A percentile compares a stretch with the other conserved stretches of the same genome.
These are phyloP conservation scores for Eutypella sp. DNA, from an alignment of 2,329 filamentous ascomycete species.

Conservation along the genomic window DNA sequence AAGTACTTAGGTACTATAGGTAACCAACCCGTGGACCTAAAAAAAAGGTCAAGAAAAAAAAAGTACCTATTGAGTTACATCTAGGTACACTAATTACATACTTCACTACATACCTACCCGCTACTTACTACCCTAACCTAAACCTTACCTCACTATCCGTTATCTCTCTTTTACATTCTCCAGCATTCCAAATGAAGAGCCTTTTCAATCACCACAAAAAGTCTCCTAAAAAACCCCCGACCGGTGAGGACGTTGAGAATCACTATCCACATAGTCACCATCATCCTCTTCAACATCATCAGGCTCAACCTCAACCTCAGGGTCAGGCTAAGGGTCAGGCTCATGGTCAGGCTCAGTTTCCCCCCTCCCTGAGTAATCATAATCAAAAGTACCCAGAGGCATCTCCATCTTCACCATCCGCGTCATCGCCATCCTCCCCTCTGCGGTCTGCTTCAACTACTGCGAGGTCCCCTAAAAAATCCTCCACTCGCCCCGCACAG, in stretches of 20 bases:
- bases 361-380: background rate
- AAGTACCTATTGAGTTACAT: no score
- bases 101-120: no score
- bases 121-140: no score
- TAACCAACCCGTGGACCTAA: background rate
- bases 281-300: no score
- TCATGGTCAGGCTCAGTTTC: no score
- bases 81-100: no score
- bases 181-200: slow-evolving; percentile 28
- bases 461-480: slow-evolving; percentile 1
- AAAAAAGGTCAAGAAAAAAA: no score
- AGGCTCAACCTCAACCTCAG: no score
- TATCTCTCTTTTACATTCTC: background rate
- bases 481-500: slow-evolving; percentile 22
- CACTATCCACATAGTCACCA: slow-evolving; percentile 18
- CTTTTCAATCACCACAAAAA: slow-evolving; percentile 31
- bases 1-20: background rate
- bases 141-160: background rate
- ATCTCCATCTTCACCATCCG: background rate
- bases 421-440: background rate
- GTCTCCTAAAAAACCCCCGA: slow-evolving; percentile 25
- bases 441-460: background rate
- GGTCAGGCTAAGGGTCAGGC: no score
- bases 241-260: slow-evolving; percentile 25
- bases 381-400: background rate